Evolutionary conservation across 2,329 filamentous ascomycete genomes (phyloP), one percentile per base, ranked within the genome.

Genomic region (Claviceps sp.): DNA sequence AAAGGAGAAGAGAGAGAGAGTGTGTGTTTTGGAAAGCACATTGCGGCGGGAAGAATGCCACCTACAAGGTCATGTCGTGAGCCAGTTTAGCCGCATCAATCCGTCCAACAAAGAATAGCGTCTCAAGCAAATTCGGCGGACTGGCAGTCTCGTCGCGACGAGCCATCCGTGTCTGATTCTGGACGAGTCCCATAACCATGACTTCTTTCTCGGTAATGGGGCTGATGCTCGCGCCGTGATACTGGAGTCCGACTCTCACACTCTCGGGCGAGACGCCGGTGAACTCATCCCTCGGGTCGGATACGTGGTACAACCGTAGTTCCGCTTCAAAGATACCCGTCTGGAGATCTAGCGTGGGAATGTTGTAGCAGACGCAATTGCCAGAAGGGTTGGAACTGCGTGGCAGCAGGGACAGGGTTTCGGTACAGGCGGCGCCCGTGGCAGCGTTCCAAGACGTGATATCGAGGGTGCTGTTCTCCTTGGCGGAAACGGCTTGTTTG

Each of bases 351-450:
- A 89, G 75, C 41, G 78, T 79, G 0, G 84, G 82, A 24, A 94
- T 67, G 64, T 93, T 94, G 71, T 91, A 93, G 75, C 88, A 94
- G 47, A 87, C 79, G 54, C 84, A 84, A 47, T 88, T 78, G 49
- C 88, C 88, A 9, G 85, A 84, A 5, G 85, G 85, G 58, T 90
- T 91, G 24, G 78, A 76, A 43, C 81, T 78, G 54, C 74, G 70
- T 14, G 72, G 70, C 48, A 89, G 72, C 26, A 67, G 63, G 2
- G 66, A 64, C 18, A 93, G 71, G 8, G 77, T 74, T 22, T 68
- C 60, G 45, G 68, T 69, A 65, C 87, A 93, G 22, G 82, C 82
- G 11, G 68, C 60, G 36, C 72, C 70, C 7, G 79, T 84, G 44
- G 72, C 63, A 3, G 61, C 58, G 55, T 82, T 70, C 81, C 81